Percentiles rank a stretch among this genome's conserved stretches.
These are phyloP conservation scores for Cutaneotrichosporon cavernicola DNA, from an alignment of 1,284 basidiomycete genomes.

Conservation along the genomic window DNA sequence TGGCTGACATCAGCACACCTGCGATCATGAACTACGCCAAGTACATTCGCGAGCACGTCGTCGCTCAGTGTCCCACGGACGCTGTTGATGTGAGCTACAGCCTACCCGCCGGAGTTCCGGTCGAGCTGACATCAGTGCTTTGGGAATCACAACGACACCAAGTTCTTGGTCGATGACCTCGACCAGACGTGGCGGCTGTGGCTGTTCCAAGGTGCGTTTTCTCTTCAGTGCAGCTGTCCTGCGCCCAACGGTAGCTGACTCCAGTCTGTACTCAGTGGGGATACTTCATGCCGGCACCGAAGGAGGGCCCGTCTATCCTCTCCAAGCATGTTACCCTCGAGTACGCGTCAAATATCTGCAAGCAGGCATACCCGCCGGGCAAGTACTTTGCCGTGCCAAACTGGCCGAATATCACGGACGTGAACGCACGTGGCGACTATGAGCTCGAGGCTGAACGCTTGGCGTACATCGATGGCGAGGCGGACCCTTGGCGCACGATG, in stretches of 20 bases:
- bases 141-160: slow-evolving; percentile 69
- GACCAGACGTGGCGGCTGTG: slow-evolving; percentile 78
- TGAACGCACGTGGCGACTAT: slow-evolving; percentile 77
- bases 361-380: slow-evolving; percentile 77
- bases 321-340: slow-evolving; percentile 67
- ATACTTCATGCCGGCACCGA: slow-evolving; percentile 63
- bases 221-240: background rate
- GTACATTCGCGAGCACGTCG: slow-evolving; percentile 70
- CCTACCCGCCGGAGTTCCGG: background rate
- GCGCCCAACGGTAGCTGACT: slow-evolving; percentile 2
- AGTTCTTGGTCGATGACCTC: slow-evolving; percentile 64
- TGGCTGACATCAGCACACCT: slow-evolving; percentile 45
- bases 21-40: slow-evolving; percentile 71
- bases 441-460: slow-evolving; percentile 70
- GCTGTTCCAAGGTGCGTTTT: slow-evolving; percentile 67
- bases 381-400: slow-evolving; percentile 68
- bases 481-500: slow-evolving; percentile 83
- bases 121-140: slow-evolving; percentile 66
- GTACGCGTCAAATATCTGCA: slow-evolving; percentile 77
- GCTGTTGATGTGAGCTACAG: slow-evolving; percentile 35
- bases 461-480: slow-evolving; percentile 64
- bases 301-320: slow-evolving; percentile 43
- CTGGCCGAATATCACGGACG: slow-evolving; percentile 72
- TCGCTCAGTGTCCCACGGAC: slow-evolving; percentile 61
- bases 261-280: slow-evolving; percentile 84